Base-by-base conservation (phyloP, 169 alveolate species). In the Plasmodium chabaudi region DNA sequence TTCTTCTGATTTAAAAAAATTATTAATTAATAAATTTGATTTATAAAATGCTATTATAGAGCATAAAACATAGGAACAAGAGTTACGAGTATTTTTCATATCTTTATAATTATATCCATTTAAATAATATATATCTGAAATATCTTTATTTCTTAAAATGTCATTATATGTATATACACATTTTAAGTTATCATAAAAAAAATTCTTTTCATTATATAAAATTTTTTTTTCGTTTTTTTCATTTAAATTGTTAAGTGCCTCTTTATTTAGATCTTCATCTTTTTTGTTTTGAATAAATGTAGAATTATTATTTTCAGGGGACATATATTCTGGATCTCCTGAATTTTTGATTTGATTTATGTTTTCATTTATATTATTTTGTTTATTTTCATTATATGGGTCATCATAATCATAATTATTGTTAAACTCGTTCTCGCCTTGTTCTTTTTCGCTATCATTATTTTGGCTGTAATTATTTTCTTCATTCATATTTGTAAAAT, bases 41-140 rank as follows among this genome's bases (percentile, higher is more conserved):
- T 69, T 86, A 15, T 47, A 86, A 61, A 86, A 86, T 17, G 74
- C 71, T 49, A 69, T 86, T 51, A 86, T 34, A 15, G 91, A 61
- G n/a, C 82, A 69, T 25, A 86, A 71, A 23, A 86, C 56, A 42
- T 57, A 86, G 7, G 91, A 27, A 64, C 87, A 86, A 55, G 69
- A 86, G 70, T 86, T 86, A 44, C 91, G 84, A 5, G 12, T 55
- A 70, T 71, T 71, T 47, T 86, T 86, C 34, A 86, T 86, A 7
- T 86, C 91, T 70, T 86, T 86, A 63, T 86, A 86, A 55, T 86
- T 86, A 86, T 46, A 86, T 5, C 91, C 91, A 65, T 86, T 57
- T 21, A 86, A 39, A 27, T 86, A 86, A n/a, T 47, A 51, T 17
- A 49, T 23, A 25, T 86, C 91, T 9, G 87, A 70, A 42, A 86